A percentile compares a stretch with the other conserved stretches of the same genome.
phyloP scores from a whole-genome alignment of 148 eudicot genomes.

The Tetragonia tetragonoides region DNA sequence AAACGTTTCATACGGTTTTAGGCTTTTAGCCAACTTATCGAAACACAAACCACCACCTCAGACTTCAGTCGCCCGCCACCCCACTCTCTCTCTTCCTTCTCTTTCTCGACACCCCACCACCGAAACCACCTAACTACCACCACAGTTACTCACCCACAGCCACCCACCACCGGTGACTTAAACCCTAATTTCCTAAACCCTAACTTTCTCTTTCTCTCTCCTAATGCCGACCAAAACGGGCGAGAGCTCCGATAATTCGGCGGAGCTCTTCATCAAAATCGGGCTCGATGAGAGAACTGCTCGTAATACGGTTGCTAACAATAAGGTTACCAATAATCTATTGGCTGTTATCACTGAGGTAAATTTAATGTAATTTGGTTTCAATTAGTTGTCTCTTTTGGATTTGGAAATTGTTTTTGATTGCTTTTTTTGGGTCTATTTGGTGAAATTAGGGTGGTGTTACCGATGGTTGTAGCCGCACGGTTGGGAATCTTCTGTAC shows the following conservation, averaged over 20 bases:
- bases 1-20: too few relatives aligned
- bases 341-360: conserved; percentile 54
- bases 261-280: conserved; percentile 62
- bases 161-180: neutral
- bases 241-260: conserved; percentile 29
- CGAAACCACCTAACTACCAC: too few relatives aligned
- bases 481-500: conserved; percentile 75
- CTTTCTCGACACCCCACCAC: too few relatives aligned
- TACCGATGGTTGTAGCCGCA: conserved; percentile 72
- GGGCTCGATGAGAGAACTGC: conserved; percentile 80
- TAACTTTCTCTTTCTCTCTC: neutral
- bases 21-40: too few relatives aligned
- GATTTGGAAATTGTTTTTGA: neutral
- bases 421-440: neutral
- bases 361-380: conserved; percentile 43
- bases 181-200: neutral
- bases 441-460: conserved; percentile 62
- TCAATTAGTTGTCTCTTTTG: neutral
- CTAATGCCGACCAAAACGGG: conserved; percentile 30
- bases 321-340: conserved; percentile 80
- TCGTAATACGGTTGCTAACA: conserved; percentile 71
- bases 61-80: too few relatives aligned
- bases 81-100: too few relatives aligned
- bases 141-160: neutral
- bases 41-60: too few relatives aligned